phyloP scores from a whole-genome alignment of 306 rosid genomes.

The Rubus idaeus region DNA sequence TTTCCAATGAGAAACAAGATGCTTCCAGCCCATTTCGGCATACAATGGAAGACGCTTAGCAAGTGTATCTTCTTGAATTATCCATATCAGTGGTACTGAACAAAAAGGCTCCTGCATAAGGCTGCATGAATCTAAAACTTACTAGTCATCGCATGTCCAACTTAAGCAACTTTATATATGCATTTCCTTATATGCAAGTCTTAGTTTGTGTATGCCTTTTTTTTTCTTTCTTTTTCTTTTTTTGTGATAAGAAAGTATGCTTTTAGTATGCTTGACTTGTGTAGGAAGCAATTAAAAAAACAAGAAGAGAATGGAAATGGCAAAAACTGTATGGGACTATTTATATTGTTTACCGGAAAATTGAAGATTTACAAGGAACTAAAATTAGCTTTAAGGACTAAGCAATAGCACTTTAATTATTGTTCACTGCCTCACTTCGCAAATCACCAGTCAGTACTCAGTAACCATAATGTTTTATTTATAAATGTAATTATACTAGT shows the following conservation, averaged over 20 bases:
- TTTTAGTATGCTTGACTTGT: not conserved
- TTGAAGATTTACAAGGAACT: not conserved
- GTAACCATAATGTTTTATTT: not conserved
- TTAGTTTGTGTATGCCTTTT: not conserved
- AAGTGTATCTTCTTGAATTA: constrained; percentile 85
- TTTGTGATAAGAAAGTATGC: not conserved
- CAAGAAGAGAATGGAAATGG: not conserved
- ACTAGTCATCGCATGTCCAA: constrained; percentile 59
- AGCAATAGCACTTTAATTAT: not conserved
- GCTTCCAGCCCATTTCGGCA: constrained; percentile 67
- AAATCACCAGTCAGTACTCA: not conserved
- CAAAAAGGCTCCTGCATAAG: constrained; percentile 99
- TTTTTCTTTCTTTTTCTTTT: not conserved
- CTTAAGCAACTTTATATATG: constrained; percentile 23
- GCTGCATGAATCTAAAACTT: constrained; percentile 90
- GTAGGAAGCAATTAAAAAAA: not conserved
- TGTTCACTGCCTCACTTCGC: not conserved
- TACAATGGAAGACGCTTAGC: constrained; percentile 76
- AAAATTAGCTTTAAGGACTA: not conserved
- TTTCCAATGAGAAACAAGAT: constrained; percentile 82
- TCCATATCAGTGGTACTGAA: constrained; percentile 89
- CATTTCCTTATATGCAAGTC: not conserved
- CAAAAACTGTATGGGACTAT: not conserved
- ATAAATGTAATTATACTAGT: not conserved
- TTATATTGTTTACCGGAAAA: not conserved